Conservation (phyloP, 345 rosid species). For the Dipteronia sinensis region DNA sequence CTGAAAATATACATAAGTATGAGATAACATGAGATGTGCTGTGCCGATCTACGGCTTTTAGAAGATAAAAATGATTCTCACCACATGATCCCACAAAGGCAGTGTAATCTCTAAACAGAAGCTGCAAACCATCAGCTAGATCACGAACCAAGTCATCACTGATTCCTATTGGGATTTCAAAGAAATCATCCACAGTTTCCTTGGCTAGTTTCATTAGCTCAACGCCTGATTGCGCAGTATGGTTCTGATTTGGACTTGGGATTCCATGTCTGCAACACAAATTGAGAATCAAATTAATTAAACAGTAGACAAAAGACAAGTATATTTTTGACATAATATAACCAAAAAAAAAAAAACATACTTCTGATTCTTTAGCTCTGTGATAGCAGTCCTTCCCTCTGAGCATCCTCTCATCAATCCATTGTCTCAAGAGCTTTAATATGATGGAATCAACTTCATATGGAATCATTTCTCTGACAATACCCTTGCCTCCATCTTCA, state of each 20-base stretch:
- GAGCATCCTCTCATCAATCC: slow-evolving; percentile 66
- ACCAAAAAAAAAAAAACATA: slow-evolving; percentile 26
- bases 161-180: slow-evolving; percentile 76
- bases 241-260: slow-evolving; percentile 95
- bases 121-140: slow-evolving; percentile 70
- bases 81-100: slow-evolving; percentile 84
- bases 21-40: no score
- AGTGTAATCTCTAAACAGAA: slow-evolving; percentile 66
- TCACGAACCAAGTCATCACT: slow-evolving; percentile 73
- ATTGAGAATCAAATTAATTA: not conserved
- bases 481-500: slow-evolving; percentile 83
- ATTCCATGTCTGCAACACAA: slow-evolving; percentile 75
- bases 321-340: no score
- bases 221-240: slow-evolving; percentile 69
- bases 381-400: slow-evolving; percentile 45
- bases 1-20: slow-evolving; percentile 25
- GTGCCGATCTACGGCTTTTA: no score
- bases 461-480: slow-evolving; percentile 82
- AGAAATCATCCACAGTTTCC: slow-evolving; percentile 76
- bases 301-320: no score
- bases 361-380: slow-evolving; percentile 84
- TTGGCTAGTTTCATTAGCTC: slow-evolving; percentile 65
- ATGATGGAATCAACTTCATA: slow-evolving; percentile 79
- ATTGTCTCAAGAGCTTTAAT: slow-evolving; percentile 50
- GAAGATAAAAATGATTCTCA: slow-evolving; percentile 25